Percentiles rank a stretch among this genome's conserved stretches.
Evolutionary conservation across 2,329 filamentous ascomycete genomes (phyloP).

Genomic region (Furcasterigmium furcatum): DNA sequence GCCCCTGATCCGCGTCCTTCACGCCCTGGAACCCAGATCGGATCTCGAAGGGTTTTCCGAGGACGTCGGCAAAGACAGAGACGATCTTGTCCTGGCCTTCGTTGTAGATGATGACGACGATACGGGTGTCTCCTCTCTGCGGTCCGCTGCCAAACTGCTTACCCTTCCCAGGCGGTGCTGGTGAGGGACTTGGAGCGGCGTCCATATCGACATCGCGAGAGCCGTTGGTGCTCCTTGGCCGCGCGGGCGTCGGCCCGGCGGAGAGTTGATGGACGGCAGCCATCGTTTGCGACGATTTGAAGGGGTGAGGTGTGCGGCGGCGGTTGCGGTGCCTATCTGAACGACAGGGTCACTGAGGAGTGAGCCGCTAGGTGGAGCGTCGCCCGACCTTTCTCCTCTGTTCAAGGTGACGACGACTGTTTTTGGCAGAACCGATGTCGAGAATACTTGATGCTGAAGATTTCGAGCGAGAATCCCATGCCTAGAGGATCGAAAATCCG

Average conservation of each 20-base stretch:
- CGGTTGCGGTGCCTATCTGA: background rate
- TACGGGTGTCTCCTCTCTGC: conserved; percentile 52
- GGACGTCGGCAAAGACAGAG: conserved; percentile 70
- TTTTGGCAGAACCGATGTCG: background rate
- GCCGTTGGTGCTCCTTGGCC: conserved; percentile 18
- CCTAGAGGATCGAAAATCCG: conserved; percentile 2
- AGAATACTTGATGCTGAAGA: background rate
- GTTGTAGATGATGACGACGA: conserved; percentile 66
- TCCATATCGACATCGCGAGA: conserved; percentile 23
- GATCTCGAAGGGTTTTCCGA: conserved; percentile 69
- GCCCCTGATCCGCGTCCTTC: conserved; percentile 51
- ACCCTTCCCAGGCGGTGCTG: conserved; percentile 29
- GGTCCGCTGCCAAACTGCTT: conserved; percentile 42
- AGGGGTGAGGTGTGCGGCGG: background rate
- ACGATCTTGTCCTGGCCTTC: conserved; percentile 72
- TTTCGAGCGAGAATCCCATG: conserved; percentile 9
- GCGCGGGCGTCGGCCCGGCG: conserved; percentile 26
- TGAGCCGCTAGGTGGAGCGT: conserved; percentile 6
- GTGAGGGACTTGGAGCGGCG: conserved; percentile 29
- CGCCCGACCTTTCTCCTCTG: conserved; percentile 12
- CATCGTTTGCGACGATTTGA: conserved; percentile 18
- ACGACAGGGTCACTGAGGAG: conserved; percentile 5
- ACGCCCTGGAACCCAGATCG: conserved; percentile 53
- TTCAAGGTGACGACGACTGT: conserved; percentile 3
- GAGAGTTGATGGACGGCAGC: conserved; percentile 34